Base-by-base conservation (phyloP, 1,284 basidiomycete genomes). In the Malassezia sympodialis region DNA sequence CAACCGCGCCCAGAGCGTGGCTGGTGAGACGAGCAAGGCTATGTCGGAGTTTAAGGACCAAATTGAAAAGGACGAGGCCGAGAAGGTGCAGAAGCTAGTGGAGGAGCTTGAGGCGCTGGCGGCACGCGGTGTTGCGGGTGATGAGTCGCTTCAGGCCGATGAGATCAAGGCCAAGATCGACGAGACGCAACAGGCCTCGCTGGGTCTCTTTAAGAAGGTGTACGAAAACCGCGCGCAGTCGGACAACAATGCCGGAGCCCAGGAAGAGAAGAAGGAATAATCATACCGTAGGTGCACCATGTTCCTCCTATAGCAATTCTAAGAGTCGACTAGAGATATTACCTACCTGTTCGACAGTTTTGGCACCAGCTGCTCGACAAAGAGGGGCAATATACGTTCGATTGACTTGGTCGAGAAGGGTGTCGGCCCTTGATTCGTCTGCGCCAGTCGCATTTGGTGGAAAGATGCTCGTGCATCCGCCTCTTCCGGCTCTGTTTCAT, bases 41-140 rank as follows among this genome's bases (percentile, higher is more conserved):
- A 87, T 96, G 84, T 83, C 81, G 76, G 94, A 98, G 80, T 96
- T 96, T 82, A 90, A 91, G 81, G 87, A 93, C 56, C 90, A 96
- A 76, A 83, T 98, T 56, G 90, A 96, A 68, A 82, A 83, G 17
- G 79, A 84, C 93, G 83, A 88, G 87, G 79, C 89, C 88, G 77
- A 96, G 90, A 81, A 73, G 68, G 66, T 73, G 46, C 62, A 72
- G 49, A 90, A 96, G 65, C 79, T 84, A 57, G 79, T 98, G 49
- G 77, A 78, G 61, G 90, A 96, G 78, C 84, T 96, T 49, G 84
- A 90, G 58, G 90, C 91, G 77, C 75, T 98, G n/a, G 84, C 90
- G 24, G 80, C 82, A 69, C 93, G 94, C 82, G 91, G 88, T 59
- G 88, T 93, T 76, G 81, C 83, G 61, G 87, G 86, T 62, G 81